phyloP scores from a whole-genome alignment of 495 filamentous ascomycete species.

The Neurospora tetraspora region DNA sequence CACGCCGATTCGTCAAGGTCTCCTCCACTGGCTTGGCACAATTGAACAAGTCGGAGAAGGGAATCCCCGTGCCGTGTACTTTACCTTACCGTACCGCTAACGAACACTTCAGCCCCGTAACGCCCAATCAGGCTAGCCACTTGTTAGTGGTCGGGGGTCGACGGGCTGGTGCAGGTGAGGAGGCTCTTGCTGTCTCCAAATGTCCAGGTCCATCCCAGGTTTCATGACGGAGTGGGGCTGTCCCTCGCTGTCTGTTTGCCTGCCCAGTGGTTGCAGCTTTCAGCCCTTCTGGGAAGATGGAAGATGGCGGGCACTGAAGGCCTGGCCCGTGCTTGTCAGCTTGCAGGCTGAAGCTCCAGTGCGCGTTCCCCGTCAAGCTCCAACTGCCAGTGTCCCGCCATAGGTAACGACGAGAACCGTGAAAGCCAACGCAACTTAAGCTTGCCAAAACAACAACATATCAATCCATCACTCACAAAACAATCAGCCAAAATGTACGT shows the following conservation, averaged over 20 bases:
- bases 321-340: conserved; percentile 16
- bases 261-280: neutral
- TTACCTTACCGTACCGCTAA: neutral
- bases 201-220: neutral
- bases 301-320: neutral
- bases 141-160: neutral
- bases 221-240: neutral
- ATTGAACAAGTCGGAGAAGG: conserved; percentile 1
- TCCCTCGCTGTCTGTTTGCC: neutral
- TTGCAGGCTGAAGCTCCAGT: conserved; percentile 20
- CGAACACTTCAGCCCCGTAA: neutral
- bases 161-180: neutral
- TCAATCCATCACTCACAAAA: neutral
- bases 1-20: conserved; percentile 7
- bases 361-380: conserved; percentile 14
- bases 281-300: neutral
- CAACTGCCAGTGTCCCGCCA: neutral
- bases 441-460: neutral
- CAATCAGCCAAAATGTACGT: conserved; percentile 25
- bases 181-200: neutral
- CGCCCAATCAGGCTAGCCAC: neutral
- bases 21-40: neutral
- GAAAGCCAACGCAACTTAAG: neutral
- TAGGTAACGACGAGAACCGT: neutral
- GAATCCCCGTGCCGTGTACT: conserved; percentile 1